Conservation (phyloP, 208 protist genomes). For the Leishmania gerbilli region DNA sequence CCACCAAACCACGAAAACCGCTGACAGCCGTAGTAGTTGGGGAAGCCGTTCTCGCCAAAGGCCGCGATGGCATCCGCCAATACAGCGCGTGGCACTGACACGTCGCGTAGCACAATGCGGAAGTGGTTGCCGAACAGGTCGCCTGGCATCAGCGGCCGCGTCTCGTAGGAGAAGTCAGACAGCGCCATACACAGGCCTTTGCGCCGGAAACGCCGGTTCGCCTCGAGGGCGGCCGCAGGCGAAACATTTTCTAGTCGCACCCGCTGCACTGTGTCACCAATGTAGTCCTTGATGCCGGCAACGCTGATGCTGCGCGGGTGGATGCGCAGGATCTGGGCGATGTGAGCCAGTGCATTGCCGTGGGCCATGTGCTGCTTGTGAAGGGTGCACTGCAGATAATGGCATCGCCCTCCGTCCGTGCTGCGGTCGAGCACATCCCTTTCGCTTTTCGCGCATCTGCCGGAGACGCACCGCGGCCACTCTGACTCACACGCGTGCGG, state of each 20-base stretch:
- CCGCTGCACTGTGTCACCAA: slow-evolving; percentile 87
- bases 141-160: slow-evolving; percentile 56
- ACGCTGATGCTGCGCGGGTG: slow-evolving; percentile 81
- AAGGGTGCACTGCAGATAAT: slow-evolving; percentile 72
- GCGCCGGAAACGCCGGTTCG: slow-evolving; percentile 52
- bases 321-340: slow-evolving; percentile 74
- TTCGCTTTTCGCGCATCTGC: not conserved
- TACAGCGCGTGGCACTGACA: slow-evolving; percentile 40
- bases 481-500: not conserved
- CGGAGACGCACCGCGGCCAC: not conserved
- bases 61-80: slow-evolving; percentile 52
- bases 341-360: slow-evolving; percentile 56
- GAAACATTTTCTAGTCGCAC: slow-evolving; percentile 74
- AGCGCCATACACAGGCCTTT: slow-evolving; percentile 54
- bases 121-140: slow-evolving; percentile 88
- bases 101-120: slow-evolving; percentile 77
- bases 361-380: slow-evolving; percentile 88
- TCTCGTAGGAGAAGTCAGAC: slow-evolving; percentile 85
- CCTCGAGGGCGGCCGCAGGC: slow-evolving; percentile 55
- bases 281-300: slow-evolving; percentile 88
- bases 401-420: not conserved
- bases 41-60: slow-evolving; percentile 71
- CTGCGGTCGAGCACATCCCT: not conserved
- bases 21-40: slow-evolving; percentile 91
- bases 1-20: slow-evolving; percentile 90